These are phyloP conservation scores for Cladosporium sp. DNA, from an alignment of 2,329 filamentous ascomycete species.

Conservation along the genomic window DNA sequence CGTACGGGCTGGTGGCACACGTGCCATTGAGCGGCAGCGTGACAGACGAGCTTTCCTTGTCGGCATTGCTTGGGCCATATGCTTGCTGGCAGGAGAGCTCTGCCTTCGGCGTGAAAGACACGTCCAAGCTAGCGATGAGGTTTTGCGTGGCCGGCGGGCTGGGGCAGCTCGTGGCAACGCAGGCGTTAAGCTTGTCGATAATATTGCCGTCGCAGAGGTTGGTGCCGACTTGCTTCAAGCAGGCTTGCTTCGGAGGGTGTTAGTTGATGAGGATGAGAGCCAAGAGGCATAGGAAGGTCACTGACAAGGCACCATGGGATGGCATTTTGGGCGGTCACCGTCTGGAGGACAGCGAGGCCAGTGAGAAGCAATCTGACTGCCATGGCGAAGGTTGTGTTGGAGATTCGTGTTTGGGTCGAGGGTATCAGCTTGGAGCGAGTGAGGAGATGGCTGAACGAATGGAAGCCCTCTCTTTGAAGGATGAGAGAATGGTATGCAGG, in stretches of 20 bases:
- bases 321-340: not conserved
- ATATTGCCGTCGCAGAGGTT: conserved; percentile 2
- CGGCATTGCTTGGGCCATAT: conserved; percentile 1
- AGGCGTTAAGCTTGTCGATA: conserved; percentile 9
- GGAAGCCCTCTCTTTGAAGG: not conserved
- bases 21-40: conserved; percentile 13
- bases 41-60: conserved; percentile 1
- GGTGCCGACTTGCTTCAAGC: conserved; percentile 8
- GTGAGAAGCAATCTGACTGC: not conserved
- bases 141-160: conserved; percentile 5
- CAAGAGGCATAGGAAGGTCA: not conserved
- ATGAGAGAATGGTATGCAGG: not conserved
- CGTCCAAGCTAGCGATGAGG: conserved; percentile 11
- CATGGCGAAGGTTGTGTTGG: not conserved
- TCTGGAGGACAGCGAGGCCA: conserved; percentile 1
- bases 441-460: not conserved
- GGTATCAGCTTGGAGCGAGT: not conserved
- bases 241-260: conserved; percentile 3
- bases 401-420: not conserved
- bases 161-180: conserved; percentile 11
- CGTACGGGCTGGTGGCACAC: conserved; percentile 16
- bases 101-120: conserved; percentile 13
- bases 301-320: conserved; percentile 12
- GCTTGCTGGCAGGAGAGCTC: conserved; percentile 16
- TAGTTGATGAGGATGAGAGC: not conserved